These are phyloP conservation scores for Stenocarpella maydis DNA, from an alignment of 2,329 filamentous ascomycete species.

Conservation along the genomic window DNA sequence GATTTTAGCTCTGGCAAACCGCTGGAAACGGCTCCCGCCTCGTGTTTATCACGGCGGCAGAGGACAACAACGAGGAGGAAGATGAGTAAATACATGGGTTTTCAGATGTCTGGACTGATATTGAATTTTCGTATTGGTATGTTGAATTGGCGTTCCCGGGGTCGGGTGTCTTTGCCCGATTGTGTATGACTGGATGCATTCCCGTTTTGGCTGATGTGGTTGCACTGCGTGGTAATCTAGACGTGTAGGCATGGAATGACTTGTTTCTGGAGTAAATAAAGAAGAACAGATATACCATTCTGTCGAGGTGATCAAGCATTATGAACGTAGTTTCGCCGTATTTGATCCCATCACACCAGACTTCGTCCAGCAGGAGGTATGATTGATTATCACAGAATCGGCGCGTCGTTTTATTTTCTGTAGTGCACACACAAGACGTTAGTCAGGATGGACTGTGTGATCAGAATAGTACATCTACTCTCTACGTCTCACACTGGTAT, in stretches of 20 bases:
- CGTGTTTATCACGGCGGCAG: constrained; percentile 71
- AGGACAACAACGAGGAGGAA: constrained; percentile 61
- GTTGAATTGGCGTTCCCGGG: constrained; percentile 43
- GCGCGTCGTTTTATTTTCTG: background rate
- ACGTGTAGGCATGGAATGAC: constrained; percentile 25
- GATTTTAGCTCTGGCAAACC: constrained; percentile 77
- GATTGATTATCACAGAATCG: no score
- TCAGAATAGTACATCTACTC: background rate
- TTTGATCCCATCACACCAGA: no score
- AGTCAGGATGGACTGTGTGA: background rate
- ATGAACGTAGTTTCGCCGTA: no score
- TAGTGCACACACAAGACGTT: background rate
- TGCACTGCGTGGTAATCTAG: constrained; percentile 25
- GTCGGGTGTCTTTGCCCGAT: background rate
- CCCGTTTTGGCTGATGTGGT: constrained; percentile 1
- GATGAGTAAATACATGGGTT: constrained; percentile 42
- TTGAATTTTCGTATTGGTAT: constrained; percentile 34
- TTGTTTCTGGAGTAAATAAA: background rate
- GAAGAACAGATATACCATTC: background rate
- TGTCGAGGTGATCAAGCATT: background rate
- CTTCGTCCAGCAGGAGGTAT: no score
- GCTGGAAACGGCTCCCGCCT: constrained; percentile 74
- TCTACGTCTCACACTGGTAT: constrained; percentile 16
- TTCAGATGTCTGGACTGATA: background rate
- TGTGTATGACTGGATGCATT: constrained; percentile 17